A percentile compares a stretch with the other conserved stretches of the same genome.
Evolutionary conservation across 1,139 yeast genomes (phyloP).

Genomic region (Debaryomycetaceae sp.): DNA sequence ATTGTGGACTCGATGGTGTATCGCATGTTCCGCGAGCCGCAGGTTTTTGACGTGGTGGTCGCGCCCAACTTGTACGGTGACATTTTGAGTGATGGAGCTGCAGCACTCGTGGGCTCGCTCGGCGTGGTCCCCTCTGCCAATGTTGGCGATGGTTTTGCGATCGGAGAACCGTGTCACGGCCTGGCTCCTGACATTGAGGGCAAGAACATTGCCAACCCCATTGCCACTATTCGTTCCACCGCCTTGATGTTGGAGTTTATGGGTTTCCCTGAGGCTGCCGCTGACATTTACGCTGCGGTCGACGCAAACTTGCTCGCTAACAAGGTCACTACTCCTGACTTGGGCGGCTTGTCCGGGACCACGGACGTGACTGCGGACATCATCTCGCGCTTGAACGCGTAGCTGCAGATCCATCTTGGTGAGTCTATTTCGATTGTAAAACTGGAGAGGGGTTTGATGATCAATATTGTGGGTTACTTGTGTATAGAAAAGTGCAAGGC

Average conservation of each 20-base stretch:
- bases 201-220: slow-evolving; percentile 87
- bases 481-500: no score
- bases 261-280: slow-evolving; percentile 86
- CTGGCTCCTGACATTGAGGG: slow-evolving; percentile 99
- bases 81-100: slow-evolving; percentile 96
- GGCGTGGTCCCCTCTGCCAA: slow-evolving; percentile 98
- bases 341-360: slow-evolving; percentile 84
- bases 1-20: slow-evolving; percentile 98
- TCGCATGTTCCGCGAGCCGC: slow-evolving; percentile 97
- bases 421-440: no score
- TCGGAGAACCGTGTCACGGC: slow-evolving; percentile 99
- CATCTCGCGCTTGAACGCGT: slow-evolving; percentile 28
- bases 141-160: slow-evolving; percentile 91
- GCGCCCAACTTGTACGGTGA: slow-evolving; percentile 99
- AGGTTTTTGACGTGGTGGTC: slow-evolving; percentile 91
- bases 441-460: no score
- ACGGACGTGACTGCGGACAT: slow-evolving; percentile 81
- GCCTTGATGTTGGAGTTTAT: slow-evolving; percentile 96
- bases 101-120: slow-evolving; percentile 94
- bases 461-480: no score
- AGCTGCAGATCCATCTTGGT: no score
- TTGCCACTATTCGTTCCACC: slow-evolving; percentile 94
- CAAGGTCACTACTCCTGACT: slow-evolving; percentile 79
- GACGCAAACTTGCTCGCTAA: slow-evolving; percentile 85
- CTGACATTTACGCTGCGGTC: slow-evolving; percentile 85